Conservation (phyloP, 768 basidiomycete genomes). For the Trametes maxima region DNA sequence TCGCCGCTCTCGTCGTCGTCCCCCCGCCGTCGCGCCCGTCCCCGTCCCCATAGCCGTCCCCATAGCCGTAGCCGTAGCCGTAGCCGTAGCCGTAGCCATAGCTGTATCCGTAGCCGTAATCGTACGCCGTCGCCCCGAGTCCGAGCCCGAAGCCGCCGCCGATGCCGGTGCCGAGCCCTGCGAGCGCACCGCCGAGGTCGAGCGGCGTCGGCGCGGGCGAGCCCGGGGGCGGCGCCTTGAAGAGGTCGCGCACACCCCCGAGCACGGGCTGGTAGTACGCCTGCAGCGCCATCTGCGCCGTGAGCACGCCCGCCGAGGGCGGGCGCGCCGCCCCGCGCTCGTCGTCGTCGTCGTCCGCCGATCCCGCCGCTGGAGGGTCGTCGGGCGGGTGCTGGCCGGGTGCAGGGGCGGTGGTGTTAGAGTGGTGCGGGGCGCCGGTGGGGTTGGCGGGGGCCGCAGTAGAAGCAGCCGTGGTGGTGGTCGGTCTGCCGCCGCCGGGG, state of each 20-base stretch:
- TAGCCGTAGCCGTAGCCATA: slow-evolving; percentile 23
- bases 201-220: slow-evolving; percentile 22
- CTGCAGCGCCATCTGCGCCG: slow-evolving; percentile 61
- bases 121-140: slow-evolving; percentile 13
- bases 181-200: slow-evolving; percentile 30
- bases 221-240: slow-evolving; percentile 28
- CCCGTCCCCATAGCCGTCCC: slow-evolving; percentile 54
- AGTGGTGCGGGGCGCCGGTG: slow-evolving; percentile 26
- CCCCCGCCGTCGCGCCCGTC: slow-evolving; percentile 34
- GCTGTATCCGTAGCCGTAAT: slow-evolving; percentile 25
- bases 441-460: slow-evolving; percentile 5
- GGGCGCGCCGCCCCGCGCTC: slow-evolving; percentile 6
- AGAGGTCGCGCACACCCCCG: slow-evolving; percentile 49
- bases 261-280: slow-evolving; percentile 65
- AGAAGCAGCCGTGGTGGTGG: too few relatives aligned
- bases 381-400: slow-evolving; percentile 21
- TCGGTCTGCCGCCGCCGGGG: neutral
- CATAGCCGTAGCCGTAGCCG: slow-evolving; percentile 40
- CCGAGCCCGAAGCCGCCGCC: slow-evolving; percentile 1
- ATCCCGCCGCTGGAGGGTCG: too few relatives aligned
- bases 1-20: slow-evolving; percentile 59
- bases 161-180: slow-evolving; percentile 39
- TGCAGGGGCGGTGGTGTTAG: slow-evolving; percentile 13
- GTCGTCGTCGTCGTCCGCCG: neutral
- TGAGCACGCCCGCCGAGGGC: slow-evolving; percentile 38